Evolutionary conservation across 2,329 filamentous ascomycete genomes (phyloP).

Genomic region (Xylariales sp.): DNA sequence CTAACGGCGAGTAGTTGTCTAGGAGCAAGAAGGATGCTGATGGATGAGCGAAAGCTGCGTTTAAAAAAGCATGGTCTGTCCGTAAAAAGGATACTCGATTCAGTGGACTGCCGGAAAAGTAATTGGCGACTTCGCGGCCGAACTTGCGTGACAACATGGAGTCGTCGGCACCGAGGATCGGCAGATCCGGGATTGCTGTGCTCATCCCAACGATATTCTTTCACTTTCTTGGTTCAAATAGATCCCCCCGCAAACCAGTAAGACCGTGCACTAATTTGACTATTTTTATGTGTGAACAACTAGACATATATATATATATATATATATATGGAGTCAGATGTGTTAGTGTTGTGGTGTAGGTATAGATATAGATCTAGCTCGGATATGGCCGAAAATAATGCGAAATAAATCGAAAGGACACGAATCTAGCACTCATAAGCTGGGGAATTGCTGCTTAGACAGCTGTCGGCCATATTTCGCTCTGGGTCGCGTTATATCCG

Average conservation of each 20-base stretch:
- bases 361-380: background rate
- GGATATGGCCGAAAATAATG: constrained; percentile 2
- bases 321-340: background rate
- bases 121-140: constrained; percentile 83
- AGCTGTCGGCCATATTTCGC: constrained; percentile 24
- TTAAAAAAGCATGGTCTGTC: constrained; percentile 75
- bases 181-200: constrained; percentile 56
- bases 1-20: constrained; percentile 80
- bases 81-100: constrained; percentile 86
- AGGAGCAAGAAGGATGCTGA: constrained; percentile 80
- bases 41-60: constrained; percentile 72
- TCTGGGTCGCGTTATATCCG: constrained; percentile 32
- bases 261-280: constrained; percentile 3
- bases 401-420: constrained; percentile 12
- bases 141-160: constrained; percentile 81
- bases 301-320: background rate
- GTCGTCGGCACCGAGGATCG: constrained; percentile 60
- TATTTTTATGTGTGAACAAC: constrained; percentile 3
- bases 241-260: constrained; percentile 2
- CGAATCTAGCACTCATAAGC: constrained; percentile 10
- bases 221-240: background rate
- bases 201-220: constrained; percentile 45
- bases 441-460: background rate
- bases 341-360: constrained; percentile 11
- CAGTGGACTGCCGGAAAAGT: constrained; percentile 82